Evolutionary conservation across 2,329 filamentous ascomycete species (phyloP), one percentile per base, ranked within the genome.

Genomic region (Atkinsonella texensis): DNA sequence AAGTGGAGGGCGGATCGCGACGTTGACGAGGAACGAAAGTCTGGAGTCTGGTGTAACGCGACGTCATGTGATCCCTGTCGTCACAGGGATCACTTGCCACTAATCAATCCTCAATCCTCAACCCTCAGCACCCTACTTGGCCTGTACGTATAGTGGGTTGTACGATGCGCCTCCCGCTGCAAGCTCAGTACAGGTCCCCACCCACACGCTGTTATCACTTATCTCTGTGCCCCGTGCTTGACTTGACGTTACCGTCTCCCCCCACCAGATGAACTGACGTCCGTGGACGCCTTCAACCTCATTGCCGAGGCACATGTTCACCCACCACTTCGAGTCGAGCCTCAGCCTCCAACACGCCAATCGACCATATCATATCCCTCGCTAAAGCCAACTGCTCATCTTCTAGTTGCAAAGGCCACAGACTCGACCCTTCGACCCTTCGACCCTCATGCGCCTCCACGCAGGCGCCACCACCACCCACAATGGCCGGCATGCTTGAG

Each of bases 401-500:
- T 49, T n/a, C 49, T 46, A n/a, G 20, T 4, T 23, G 20, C 17
- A 12, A 8, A 33, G 15, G 1, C 31, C 17, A 28, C 28, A 28
- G 28, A 28, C 20, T 18, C 18, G 23, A 17, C 18, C 11, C 13
- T 17, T 15, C 39, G 31, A 33, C 11, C 44, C 28, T 20, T 20
- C n/a, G 12, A 35, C 35, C 51, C 39, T 55, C 48, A 63, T 56
- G 60, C 55, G 58, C 55, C 54, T 49, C 41, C 50, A 52, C 43
- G 40, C 41, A 44, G 54, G 46, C 49, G 42, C 48, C 44, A 54
- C 32, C 33, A 20, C 41, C 42, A 31, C 17, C 18, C 11, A 59
- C 54, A 52, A 73, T 73, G 70, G 69, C 70, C 68, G 73, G 74
- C 65, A 96, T 97, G 89, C 84, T 97, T 61, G 89, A 96, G 71